Evolutionary conservation across 176 grass and related monocot species (phyloP).

Genomic region (Canna indica): DNA sequence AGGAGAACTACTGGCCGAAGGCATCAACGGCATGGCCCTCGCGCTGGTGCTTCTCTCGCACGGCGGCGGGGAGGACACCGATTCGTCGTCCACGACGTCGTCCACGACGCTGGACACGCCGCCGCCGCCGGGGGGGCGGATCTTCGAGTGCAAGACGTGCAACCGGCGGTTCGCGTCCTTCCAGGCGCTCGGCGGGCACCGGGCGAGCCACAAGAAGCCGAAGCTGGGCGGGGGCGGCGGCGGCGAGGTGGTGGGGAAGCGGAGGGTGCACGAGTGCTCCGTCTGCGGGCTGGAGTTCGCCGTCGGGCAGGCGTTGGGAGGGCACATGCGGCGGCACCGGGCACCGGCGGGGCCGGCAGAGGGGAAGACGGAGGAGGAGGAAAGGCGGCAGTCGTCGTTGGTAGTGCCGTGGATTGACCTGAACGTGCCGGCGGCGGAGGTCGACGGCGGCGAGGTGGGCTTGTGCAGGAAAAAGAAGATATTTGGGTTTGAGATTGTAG

Average conservation of each 20-base stretch:
- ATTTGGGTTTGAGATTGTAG: constrained; percentile 6
- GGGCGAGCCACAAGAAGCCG: constrained; percentile 93
- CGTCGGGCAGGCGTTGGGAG: constrained; percentile 55
- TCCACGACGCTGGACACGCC: background rate
- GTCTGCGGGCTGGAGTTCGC: constrained; percentile 60
- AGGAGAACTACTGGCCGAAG: background rate
- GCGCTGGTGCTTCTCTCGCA: constrained; percentile 53
- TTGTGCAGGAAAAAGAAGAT: constrained; percentile 28
- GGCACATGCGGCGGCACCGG: constrained; percentile 68
- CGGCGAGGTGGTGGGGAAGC: constrained; percentile 22
- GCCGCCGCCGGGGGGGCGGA: constrained; percentile 10
- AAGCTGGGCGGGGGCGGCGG: constrained; percentile 26
- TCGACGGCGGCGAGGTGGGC: constrained; percentile 16
- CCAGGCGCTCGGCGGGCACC: constrained; percentile 85
- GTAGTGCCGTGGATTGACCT: constrained; percentile 33
- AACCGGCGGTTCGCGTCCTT: constrained; percentile 76
- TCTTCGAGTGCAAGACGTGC: constrained; percentile 95
- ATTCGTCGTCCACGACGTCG: background rate
- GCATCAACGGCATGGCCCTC: constrained; percentile 34
- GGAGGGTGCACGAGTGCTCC: constrained; percentile 53
- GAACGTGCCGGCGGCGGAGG: constrained; percentile 29
- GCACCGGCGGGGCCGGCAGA: constrained; percentile 9
- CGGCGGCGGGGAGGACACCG: background rate
- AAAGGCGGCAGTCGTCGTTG: background rate
- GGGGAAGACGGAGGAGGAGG: background rate